These are phyloP conservation scores for Beauveria bassiana DNA, from an alignment of 2,329 filamentous ascomycete genomes.

Conservation along the genomic window DNA sequence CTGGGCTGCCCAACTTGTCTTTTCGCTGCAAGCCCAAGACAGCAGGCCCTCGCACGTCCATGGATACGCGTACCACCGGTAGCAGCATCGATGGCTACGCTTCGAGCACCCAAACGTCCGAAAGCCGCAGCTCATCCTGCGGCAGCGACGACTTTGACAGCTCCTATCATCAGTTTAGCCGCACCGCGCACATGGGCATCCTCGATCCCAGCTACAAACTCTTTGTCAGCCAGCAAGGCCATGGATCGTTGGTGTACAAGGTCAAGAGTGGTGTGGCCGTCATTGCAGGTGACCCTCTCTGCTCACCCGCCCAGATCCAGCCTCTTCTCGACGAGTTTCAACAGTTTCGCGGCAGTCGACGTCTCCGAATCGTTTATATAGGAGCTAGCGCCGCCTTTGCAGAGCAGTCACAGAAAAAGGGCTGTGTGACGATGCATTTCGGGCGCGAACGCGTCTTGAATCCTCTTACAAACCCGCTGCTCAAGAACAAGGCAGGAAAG, in stretches of 20 bases:
- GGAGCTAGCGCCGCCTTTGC: constrained; percentile 15
- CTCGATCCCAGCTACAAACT: constrained; percentile 16
- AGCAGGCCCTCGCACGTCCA: neutral
- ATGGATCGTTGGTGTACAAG: constrained; percentile 16
- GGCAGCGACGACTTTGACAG: constrained; percentile 2
- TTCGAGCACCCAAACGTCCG: neutral
- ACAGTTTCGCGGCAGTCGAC: constrained; percentile 6
- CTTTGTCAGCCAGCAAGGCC: constrained; percentile 15
- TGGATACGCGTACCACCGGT: neutral
- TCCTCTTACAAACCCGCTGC: constrained; percentile 15
- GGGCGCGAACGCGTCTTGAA: constrained; percentile 16
- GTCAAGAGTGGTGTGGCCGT: constrained; percentile 13
- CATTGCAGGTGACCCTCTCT: constrained; percentile 17
- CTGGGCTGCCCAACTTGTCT: constrained; percentile 3
- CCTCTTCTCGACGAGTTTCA: constrained; percentile 14
- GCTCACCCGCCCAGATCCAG: constrained; percentile 8
- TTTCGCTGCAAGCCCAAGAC: constrained; percentile 4
- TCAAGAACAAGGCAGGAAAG: constrained; percentile 15
- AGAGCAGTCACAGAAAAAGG: constrained; percentile 6
- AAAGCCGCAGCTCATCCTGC: neutral
- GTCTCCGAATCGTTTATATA: constrained; percentile 16
- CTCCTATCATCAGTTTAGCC: constrained; percentile 14
- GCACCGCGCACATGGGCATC: constrained; percentile 18
- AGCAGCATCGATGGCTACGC: constrained; percentile 6
- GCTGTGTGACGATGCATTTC: constrained; percentile 16